phyloP scores from a whole-genome alignment of 176 grass and related monocot genomes.

The Cenchrus americanus region DNA sequence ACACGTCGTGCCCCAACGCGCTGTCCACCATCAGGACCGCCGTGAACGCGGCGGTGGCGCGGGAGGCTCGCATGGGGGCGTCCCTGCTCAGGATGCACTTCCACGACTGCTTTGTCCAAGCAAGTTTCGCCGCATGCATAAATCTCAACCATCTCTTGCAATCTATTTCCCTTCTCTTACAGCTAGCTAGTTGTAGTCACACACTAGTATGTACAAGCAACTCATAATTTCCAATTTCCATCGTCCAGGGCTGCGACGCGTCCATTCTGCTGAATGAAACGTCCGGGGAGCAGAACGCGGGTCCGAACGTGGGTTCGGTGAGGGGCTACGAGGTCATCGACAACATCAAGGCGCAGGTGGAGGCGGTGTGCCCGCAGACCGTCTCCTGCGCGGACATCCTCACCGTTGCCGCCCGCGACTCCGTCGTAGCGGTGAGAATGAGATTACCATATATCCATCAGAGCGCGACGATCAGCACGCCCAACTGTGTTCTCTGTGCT shows the following conservation, averaged over 20 bases:
- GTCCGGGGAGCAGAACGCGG: neutral
- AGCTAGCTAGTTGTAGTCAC: too few species aligned
- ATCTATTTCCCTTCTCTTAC: too few species aligned
- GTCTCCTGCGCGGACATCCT: constrained; percentile 90
- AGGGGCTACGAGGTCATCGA: constrained; percentile 55
- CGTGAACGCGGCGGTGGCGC: constrained; percentile 51
- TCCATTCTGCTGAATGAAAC: constrained; percentile 59
- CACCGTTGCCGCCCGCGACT: constrained; percentile 68
- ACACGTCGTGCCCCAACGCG: constrained; percentile 66
- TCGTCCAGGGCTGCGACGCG: constrained; percentile 47
- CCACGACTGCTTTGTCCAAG: constrained; percentile 94
- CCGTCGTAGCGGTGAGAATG: constrained; percentile 55
- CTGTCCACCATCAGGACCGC: constrained; percentile 62
- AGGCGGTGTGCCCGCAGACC: constrained; percentile 56
- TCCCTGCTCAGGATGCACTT: constrained; percentile 82
- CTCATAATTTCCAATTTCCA: too few species aligned
- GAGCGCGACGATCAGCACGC: too few species aligned
- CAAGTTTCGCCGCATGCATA: constrained; percentile 42
- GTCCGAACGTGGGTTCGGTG: constrained; percentile 17
- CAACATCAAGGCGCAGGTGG: constrained; percentile 64
- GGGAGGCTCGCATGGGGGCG: constrained; percentile 62
- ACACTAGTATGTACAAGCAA: too few species aligned
- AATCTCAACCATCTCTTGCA: too few species aligned
- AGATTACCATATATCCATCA: too few species aligned
- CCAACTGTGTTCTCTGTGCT: too few species aligned